Base-by-base conservation (phyloP, 1,139 yeast genomes). In the Candida sojae region DNA sequence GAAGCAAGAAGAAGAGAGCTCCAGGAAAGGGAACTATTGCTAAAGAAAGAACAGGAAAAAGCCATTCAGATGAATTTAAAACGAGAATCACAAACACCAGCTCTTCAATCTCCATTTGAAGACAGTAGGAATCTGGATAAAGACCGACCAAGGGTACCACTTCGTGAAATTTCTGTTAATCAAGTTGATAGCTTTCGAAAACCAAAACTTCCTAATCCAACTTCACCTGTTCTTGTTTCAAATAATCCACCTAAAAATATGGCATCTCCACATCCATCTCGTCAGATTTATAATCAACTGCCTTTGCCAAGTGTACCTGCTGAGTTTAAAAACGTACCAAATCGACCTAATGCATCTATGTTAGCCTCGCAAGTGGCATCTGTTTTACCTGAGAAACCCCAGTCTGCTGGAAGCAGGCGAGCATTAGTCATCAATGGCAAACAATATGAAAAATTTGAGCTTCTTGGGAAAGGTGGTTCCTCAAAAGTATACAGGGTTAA, bases 401-500 rank as follows among this genome's bases (percentile, higher is more conserved):
- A 13, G 5, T 35, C 30, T 9, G 17, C 53, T 12, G 60, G 61
- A 31, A 67, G 58, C 44, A 63, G 51, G 63, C 48, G 73, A 51
- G 54, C 66, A 23, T 67, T 75, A 8, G 60, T 61, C 0, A 71
- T 75, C 13, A 88, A 90, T 62, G 84, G 81, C 2, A 75, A 75
- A 39, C 78, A 77, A 38, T 92, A 89, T 61, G 95, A 87, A 57
- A 80, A 86, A 49, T 68, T 89, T 23, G 97, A 90, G 58, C 71
- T 88, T 17, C 66, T 93, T 13, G 99, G 99, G 11, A 79, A 87
- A 59, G 99, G 99, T 32, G 99, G 99, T 0, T 81, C 97, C 0
- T 91, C 98, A 0, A 89, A 87, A 60, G 99, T 93, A 13, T 93
- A 86, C 71, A 86, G 87, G 57, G 96, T 88, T 0, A 85, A 83